phyloP scores from a whole-genome alignment of 768 basidiomycete species.

The Russula sp. region DNA sequence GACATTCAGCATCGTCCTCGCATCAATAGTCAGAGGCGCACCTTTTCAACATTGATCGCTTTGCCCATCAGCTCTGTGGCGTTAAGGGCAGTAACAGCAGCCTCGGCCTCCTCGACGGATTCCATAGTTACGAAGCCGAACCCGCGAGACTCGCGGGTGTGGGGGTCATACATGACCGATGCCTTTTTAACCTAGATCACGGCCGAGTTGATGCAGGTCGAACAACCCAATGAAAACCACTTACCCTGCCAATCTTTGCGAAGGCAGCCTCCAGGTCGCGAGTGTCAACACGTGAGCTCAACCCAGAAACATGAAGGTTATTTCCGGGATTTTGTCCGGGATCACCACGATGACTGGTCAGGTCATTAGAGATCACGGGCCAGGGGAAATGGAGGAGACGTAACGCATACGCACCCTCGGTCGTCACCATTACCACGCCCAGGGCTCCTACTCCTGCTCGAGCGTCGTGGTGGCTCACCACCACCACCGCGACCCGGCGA shows the following conservation, averaged over 20 bases:
- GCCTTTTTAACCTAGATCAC: constrained; percentile 51
- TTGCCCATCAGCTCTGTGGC: constrained; percentile 85
- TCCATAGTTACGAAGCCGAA: constrained; percentile 92
- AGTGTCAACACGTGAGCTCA: constrained; percentile 62
- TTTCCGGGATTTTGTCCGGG: constrained; percentile 51
- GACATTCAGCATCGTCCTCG: background rate
- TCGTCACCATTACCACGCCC: constrained; percentile 41
- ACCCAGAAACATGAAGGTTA: constrained; percentile 58
- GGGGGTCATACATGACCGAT: constrained; percentile 62
- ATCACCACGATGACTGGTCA: constrained; percentile 27
- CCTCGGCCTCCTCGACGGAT: constrained; percentile 81
- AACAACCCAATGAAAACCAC: constrained; percentile 27
- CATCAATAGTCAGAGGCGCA: constrained; percentile 28
- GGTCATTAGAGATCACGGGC: background rate
- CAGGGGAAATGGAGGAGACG: background rate
- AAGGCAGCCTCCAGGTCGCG: constrained; percentile 87
- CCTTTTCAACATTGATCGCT: constrained; percentile 84
- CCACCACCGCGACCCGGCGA: constrained; percentile 41
- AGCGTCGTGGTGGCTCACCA: constrained; percentile 53
- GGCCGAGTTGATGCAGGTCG: background rate
- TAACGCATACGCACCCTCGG: constrained; percentile 43
- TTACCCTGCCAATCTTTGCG: constrained; percentile 77
- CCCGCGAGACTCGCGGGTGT: constrained; percentile 65
- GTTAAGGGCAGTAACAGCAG: constrained; percentile 80
- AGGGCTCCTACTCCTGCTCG: constrained; percentile 78